phyloP scores from a whole-genome alignment of 208 protist species.

The Vickermania ingenoplastis region DNA sequence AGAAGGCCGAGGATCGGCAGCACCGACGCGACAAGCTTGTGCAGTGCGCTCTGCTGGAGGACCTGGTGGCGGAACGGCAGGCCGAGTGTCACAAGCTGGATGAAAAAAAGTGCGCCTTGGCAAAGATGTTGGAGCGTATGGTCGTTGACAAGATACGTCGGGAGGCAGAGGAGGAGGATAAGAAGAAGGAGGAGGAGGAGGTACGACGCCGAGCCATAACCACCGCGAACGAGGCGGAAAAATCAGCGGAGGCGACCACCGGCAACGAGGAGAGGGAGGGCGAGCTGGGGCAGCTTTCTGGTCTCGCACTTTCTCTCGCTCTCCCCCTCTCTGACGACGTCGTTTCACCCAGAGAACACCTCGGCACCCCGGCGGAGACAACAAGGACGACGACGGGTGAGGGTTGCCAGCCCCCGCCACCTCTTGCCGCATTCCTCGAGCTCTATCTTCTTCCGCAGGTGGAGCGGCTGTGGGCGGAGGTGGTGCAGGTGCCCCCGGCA shows the following conservation, averaged over 20 bases:
- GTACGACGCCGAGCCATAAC: not conserved
- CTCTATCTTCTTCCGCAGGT: slow-evolving; percentile 25
- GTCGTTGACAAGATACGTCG: not conserved
- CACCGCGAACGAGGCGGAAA: not conserved
- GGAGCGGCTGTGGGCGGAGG: slow-evolving; percentile 29
- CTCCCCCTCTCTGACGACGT: slow-evolving; percentile 19
- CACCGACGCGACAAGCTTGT: not conserved
- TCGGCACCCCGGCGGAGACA: no score
- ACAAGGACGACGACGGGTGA: no score
- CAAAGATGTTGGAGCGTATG: slow-evolving; percentile 3
- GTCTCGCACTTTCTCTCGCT: slow-evolving; percentile 1
- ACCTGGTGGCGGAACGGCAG: not conserved
- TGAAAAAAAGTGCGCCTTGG: not conserved
- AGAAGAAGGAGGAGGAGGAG: slow-evolving; percentile 4
- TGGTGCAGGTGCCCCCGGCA: slow-evolving; percentile 37
- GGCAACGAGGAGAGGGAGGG: slow-evolving; percentile 2
- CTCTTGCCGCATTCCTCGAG: slow-evolving; percentile 22
- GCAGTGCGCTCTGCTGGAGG: not conserved
- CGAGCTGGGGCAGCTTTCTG: slow-evolving; percentile 2
- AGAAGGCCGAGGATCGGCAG: not conserved
- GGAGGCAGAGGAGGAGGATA: not conserved
- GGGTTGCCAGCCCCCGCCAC: no score
- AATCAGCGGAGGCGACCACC: no score
- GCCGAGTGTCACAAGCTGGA: not conserved
- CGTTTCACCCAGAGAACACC: no score